phyloP scores from a whole-genome alignment of 2,329 filamentous ascomycete species.

The Aspergillus spinulosporus region DNA sequence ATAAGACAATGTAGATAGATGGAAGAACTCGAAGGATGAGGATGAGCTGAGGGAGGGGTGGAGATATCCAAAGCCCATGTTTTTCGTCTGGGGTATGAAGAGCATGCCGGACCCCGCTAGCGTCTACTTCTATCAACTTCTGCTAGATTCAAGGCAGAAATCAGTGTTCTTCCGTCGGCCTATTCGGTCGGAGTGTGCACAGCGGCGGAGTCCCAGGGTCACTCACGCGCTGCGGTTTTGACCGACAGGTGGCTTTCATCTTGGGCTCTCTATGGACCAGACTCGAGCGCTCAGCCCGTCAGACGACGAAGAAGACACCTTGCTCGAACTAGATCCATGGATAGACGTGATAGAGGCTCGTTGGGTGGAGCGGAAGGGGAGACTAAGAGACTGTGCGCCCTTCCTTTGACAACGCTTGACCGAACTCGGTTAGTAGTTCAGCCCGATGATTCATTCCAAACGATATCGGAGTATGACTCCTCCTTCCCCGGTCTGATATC shows the following conservation, averaged over 20 bases:
- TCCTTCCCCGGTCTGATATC: background rate
- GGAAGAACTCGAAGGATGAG: background rate
- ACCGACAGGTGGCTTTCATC: background rate
- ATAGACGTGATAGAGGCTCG: conserved; percentile 8
- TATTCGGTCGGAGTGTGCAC: conserved; percentile 1
- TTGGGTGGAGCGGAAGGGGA: background rate
- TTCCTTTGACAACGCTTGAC: conserved; percentile 34
- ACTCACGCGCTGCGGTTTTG: background rate
- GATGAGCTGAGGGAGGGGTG: conserved; percentile 7
- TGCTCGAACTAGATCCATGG: conserved; percentile 7
- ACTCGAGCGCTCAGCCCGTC: conserved; percentile 4
- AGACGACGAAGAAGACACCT: background rate
- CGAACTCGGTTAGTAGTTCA: conserved; percentile 19
- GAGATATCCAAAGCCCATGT: conserved; percentile 22
- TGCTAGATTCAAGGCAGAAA: conserved; percentile 8
- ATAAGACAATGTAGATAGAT: background rate
- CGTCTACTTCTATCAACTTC: conserved; percentile 20
- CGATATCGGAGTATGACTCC: conserved; percentile 14
- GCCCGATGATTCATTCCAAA: conserved; percentile 17
- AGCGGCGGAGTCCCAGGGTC: background rate
- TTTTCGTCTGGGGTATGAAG: conserved; percentile 32
- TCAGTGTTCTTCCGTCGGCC: background rate
- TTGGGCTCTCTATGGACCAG: background rate
- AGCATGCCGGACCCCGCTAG: conserved; percentile 22
- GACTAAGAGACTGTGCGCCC: conserved; percentile 27